Evolutionary conservation across 2,329 filamentous ascomycete species (phyloP).

Genomic region (Xylaria polymorpha): DNA sequence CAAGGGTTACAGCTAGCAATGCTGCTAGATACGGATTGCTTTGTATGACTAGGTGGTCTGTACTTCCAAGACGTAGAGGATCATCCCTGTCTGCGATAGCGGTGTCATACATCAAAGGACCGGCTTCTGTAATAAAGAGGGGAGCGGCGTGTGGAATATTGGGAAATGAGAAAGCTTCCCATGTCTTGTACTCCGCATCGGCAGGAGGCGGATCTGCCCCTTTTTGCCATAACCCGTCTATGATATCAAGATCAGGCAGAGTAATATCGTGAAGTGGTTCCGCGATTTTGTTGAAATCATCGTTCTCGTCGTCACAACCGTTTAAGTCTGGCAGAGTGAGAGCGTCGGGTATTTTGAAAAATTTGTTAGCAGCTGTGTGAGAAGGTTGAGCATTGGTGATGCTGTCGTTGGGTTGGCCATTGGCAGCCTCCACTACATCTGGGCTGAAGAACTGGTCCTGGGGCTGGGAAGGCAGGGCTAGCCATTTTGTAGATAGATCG

Average conservation of each 20-base stretch:
- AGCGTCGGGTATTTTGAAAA: slow-evolving; percentile 57
- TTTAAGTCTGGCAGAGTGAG: slow-evolving; percentile 39
- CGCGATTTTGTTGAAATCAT: slow-evolving; percentile 19
- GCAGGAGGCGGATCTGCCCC: slow-evolving; percentile 50
- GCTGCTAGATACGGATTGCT: slow-evolving; percentile 64
- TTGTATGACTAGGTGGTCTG: slow-evolving; percentile 58
- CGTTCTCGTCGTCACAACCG: slow-evolving; percentile 25
- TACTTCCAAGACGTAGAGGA: slow-evolving; percentile 54
- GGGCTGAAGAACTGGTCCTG: slow-evolving; percentile 59
- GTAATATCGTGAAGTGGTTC: slow-evolving; percentile 44
- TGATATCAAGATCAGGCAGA: slow-evolving; percentile 45
- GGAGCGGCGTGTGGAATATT: slow-evolving; percentile 56
- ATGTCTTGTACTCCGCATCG: slow-evolving; percentile 67
- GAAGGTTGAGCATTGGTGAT: slow-evolving; percentile 29
- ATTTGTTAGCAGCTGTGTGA: slow-evolving; percentile 47
- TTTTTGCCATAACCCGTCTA: slow-evolving; percentile 62
- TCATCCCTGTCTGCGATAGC: slow-evolving; percentile 60
- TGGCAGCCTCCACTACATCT: slow-evolving; percentile 51
- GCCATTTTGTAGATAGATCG: slow-evolving; percentile 65
- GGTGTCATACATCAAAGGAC: slow-evolving; percentile 73
- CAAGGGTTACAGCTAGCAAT: slow-evolving; percentile 74
- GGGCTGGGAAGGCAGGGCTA: slow-evolving; percentile 50
- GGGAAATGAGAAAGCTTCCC: slow-evolving; percentile 71
- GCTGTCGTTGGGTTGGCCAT: slow-evolving; percentile 18
- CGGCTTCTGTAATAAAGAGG: slow-evolving; percentile 75